These are phyloP conservation scores for Cutaneotrichosporon sp. DNA, from an alignment of 1,284 basidiomycete species.

Conservation along the genomic window DNA sequence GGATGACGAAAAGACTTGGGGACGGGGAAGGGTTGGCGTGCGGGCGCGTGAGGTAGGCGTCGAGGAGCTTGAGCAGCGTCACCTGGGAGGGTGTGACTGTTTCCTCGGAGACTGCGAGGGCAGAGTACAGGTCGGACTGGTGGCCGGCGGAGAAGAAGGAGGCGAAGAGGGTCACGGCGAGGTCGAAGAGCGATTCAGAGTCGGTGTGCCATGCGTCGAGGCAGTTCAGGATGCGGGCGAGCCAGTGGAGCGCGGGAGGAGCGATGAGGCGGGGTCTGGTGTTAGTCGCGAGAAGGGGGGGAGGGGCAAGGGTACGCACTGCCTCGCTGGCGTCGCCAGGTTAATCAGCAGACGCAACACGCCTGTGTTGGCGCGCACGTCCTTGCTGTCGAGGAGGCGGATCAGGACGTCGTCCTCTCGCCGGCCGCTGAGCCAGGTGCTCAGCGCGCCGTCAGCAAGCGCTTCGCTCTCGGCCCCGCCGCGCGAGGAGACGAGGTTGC, in stretches of 20 bases:
- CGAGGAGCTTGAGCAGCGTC: constrained; percentile 78
- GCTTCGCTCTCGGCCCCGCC: constrained; percentile 20
- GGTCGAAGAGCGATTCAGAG: constrained; percentile 67
- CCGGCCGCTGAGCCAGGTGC: constrained; percentile 37
- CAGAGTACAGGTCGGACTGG: constrained; percentile 24
- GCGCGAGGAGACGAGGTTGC: constrained; percentile 47
- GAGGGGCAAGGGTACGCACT: constrained; percentile 61
- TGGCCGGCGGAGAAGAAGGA: constrained; percentile 49
- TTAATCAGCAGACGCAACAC: constrained; percentile 72
- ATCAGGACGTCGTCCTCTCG: constrained; percentile 62
- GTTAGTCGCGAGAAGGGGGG: not conserved
- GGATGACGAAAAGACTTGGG: constrained; percentile 28
- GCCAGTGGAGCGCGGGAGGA: constrained; percentile 32
- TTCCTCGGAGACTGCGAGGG: constrained; percentile 57
- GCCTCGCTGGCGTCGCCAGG: constrained; percentile 62
- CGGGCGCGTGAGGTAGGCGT: constrained; percentile 65
- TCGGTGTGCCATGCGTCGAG: constrained; percentile 67
- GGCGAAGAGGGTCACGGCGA: constrained; percentile 63
- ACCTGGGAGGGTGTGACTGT: constrained; percentile 79
- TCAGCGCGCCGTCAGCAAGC: constrained; percentile 25
- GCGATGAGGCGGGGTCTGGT: constrained; percentile 20
- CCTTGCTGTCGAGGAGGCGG: constrained; percentile 69
- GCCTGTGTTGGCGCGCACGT: constrained; percentile 63
- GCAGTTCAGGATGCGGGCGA: constrained; percentile 57
- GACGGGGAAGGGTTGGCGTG: constrained; percentile 5